phyloP scores from a whole-genome alignment of 805 yeast genomes.

The Komagataella ulmi region DNA sequence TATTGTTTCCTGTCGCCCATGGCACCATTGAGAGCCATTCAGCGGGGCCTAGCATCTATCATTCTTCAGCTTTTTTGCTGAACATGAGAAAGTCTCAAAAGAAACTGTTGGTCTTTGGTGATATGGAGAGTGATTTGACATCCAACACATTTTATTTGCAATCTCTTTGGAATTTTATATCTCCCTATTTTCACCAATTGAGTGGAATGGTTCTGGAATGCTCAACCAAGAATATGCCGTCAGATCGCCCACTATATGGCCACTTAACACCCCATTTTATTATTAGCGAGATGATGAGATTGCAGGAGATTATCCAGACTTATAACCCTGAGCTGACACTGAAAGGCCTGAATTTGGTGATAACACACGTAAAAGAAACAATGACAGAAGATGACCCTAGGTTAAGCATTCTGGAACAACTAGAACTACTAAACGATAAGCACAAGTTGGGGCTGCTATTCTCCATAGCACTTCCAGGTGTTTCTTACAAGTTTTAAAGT shows the following conservation, averaged over 20 bases:
- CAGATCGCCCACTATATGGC: constrained; percentile 49
- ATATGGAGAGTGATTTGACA: constrained; percentile 55
- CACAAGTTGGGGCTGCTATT: constrained; percentile 29
- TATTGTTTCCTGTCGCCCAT: constrained; percentile 27
- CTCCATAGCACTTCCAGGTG: constrained; percentile 43
- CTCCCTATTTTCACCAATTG: constrained; percentile 31
- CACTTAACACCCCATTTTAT: constrained; percentile 63
- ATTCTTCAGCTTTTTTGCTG: constrained; percentile 52
- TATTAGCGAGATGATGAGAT: constrained; percentile 35
- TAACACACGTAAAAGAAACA: constrained; percentile 41
- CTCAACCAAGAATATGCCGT: constrained; percentile 37
- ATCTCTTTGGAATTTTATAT: constrained; percentile 44
- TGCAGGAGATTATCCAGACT: constrained; percentile 11
- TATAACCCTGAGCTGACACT: constrained; percentile 20
- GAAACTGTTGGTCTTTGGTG: constrained; percentile 62
- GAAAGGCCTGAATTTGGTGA: constrained; percentile 28
- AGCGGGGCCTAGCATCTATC: constrained; percentile 11
- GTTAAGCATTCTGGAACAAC: constrained; percentile 30
- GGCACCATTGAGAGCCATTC: constrained; percentile 10
- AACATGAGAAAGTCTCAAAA: constrained; percentile 18
- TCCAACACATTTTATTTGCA: constrained; percentile 24
- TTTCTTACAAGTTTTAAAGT: constrained; percentile 19
- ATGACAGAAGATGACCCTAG: constrained; percentile 38
- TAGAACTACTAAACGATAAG: constrained; percentile 23
- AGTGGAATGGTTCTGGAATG: constrained; percentile 66